A percentile compares a stretch with the other conserved stretches of the same genome.
Evolutionary conservation across 306 rosid genomes (phyloP).

Genomic region (cucumber (Cucumis sativus)): DNA sequence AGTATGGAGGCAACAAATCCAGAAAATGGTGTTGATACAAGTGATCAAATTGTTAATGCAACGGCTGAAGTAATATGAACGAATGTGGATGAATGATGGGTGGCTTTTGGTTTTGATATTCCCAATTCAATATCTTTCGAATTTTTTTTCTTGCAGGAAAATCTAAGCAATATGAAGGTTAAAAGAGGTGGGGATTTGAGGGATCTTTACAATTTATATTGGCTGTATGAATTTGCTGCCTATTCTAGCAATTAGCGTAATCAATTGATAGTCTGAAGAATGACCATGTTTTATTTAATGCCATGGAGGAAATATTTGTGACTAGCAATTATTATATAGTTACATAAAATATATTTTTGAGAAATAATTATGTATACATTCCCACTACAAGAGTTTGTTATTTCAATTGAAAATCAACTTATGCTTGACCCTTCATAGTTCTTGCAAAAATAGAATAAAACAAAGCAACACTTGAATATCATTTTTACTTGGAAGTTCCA

Average conservation of each 20-base stretch:
- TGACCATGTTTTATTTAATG: background rate
- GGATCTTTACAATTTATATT: background rate
- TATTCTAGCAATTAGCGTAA: background rate
- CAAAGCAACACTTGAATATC: too few species aligned
- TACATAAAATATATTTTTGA: too few species aligned
- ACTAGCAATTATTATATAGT: background rate
- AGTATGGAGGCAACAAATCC: slow-evolving; percentile 13
- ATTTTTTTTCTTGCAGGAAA: background rate
- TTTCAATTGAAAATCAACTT: too few species aligned
- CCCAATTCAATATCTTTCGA: background rate
- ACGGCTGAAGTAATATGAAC: slow-evolving; percentile 5
- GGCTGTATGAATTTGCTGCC: background rate
- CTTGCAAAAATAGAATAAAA: too few species aligned
- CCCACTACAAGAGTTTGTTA: too few species aligned
- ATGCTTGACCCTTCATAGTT: too few species aligned
- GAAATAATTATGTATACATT: too few species aligned
- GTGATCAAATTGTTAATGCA: slow-evolving; percentile 18
- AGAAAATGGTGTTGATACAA: slow-evolving; percentile 28
- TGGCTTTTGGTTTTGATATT: background rate
- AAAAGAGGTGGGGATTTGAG: background rate
- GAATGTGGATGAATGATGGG: background rate
- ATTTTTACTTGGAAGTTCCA: too few species aligned
- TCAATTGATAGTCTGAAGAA: background rate
- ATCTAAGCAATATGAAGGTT: background rate
- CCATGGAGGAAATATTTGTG: background rate